A percentile compares a stretch with the other conserved stretches of the same genome.
These are phyloP conservation scores for Coemansia reversa DNA, from an alignment of 192 early-diverging fungal species.

Conservation along the genomic window DNA sequence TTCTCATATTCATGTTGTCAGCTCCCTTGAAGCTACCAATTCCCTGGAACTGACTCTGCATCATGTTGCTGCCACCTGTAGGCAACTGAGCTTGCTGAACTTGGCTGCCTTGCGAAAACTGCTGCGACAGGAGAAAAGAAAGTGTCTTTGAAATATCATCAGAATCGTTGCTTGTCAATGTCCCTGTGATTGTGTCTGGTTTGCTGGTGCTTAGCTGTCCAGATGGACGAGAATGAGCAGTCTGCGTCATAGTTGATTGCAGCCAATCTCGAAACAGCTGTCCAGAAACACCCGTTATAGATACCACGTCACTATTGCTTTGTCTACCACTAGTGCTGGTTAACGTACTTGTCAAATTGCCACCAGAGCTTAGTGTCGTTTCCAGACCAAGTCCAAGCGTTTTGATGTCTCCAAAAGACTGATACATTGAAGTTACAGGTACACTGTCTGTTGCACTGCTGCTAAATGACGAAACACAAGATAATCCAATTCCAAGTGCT, in stretches of 20 bases:
- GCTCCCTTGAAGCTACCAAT: neutral
- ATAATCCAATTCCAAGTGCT: neutral
- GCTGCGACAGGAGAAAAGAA: slow-evolving; percentile 35
- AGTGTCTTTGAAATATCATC: slow-evolving; percentile 45
- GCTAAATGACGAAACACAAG: neutral
- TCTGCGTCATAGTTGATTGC: slow-evolving; percentile 30
- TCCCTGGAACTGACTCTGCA: neutral
- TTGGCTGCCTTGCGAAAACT: slow-evolving; percentile 15
- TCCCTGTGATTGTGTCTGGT: neutral
- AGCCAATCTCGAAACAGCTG: slow-evolving; percentile 32
- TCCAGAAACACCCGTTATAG: neutral
- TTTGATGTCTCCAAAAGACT: neutral
- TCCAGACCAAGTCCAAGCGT: slow-evolving; percentile 9
- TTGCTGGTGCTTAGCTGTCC: neutral
- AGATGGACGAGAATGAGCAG: neutral
- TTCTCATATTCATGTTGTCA: neutral
- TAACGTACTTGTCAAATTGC: neutral
- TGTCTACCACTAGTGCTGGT: neutral
- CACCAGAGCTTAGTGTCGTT: neutral
- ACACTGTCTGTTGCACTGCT: neutral
- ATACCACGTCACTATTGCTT: neutral
- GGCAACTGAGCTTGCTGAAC: neutral
- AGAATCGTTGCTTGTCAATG: slow-evolving; percentile 30
- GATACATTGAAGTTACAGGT: slow-evolving; percentile 2
- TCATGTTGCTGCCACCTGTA: slow-evolving; percentile 4